Percentiles rank a stretch among this genome's conserved stretches.
Evolutionary conservation across 768 basidiomycete genomes (phyloP).

Genomic region (Suillus fuscotomentosus): DNA sequence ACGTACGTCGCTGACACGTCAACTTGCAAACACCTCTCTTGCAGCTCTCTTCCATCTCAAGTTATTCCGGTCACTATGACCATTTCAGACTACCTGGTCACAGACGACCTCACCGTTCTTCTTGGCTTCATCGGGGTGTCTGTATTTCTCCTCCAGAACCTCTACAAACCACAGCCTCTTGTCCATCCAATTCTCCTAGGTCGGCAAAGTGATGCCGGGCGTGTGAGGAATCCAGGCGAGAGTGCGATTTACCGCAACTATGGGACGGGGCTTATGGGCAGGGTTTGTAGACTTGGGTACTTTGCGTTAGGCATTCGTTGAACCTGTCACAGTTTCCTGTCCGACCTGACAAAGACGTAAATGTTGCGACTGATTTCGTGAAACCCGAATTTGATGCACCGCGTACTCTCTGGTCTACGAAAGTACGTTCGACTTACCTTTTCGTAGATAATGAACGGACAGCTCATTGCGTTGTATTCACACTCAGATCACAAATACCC

Average conservation of each 20-base stretch:
- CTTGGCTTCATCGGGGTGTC: conserved; percentile 74
- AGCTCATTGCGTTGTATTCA: not conserved
- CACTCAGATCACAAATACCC: conserved; percentile 67
- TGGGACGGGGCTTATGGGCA: conserved; percentile 78
- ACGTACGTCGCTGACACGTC: not conserved
- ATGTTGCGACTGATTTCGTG: conserved; percentile 64
- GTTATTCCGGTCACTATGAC: conserved; percentile 30
- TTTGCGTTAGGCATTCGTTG: not conserved
- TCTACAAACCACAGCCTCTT: conserved; percentile 79
- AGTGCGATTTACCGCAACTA: conserved; percentile 92
- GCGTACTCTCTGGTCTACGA: conserved; percentile 78
- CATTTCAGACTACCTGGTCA: conserved; percentile 60
- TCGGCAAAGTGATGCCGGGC: conserved; percentile 85
- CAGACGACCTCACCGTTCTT: conserved; percentile 78
- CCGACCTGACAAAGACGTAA: conserved; percentile 69
- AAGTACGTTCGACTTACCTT: conserved; percentile 41
- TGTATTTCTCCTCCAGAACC: conserved; percentile 71
- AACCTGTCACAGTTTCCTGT: conserved; percentile 58
- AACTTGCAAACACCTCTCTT: not conserved
- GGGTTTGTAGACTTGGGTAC: conserved; percentile 45
- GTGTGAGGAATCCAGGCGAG: conserved; percentile 77
- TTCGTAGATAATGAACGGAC: not conserved
- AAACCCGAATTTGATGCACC: conserved; percentile 63
- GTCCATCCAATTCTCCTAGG: conserved; percentile 95
- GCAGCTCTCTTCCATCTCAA: not conserved